These are phyloP conservation scores for Zoysia japonica DNA, from an alignment of 176 grass and related monocot genomes.

Conservation along the genomic window DNA sequence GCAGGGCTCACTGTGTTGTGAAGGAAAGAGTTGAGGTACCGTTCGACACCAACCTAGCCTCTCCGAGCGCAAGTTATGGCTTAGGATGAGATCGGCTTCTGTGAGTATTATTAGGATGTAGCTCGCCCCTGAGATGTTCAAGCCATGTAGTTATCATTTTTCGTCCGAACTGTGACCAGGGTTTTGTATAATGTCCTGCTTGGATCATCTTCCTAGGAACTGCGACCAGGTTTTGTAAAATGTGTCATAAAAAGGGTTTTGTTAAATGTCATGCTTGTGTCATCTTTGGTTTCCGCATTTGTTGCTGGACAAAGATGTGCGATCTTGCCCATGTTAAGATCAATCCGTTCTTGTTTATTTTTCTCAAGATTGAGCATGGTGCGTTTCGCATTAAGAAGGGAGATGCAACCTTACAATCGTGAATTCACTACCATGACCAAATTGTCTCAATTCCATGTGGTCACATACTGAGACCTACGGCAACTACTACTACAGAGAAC, in stretches of 20 bases:
- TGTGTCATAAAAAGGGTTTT: no score
- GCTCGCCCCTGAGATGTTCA: not conserved
- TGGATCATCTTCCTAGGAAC: not conserved
- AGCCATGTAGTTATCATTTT: no score
- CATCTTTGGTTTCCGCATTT: not conserved
- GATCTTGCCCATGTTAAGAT: constrained; percentile 2
- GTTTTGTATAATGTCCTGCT: no score
- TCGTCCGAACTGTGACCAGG: no score
- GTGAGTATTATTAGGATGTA: constrained; percentile 44
- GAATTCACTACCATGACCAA: no score
- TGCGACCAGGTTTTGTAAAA: constrained; percentile 2
- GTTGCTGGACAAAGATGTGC: not conserved
- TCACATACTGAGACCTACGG: no score
- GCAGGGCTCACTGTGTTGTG: constrained; percentile 64
- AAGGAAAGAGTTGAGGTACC: constrained; percentile 80
- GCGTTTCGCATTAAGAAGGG: no score
- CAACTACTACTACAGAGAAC: no score
- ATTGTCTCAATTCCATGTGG: no score
- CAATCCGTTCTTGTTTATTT: not conserved
- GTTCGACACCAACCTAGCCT: constrained; percentile 51
- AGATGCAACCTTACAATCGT: no score
- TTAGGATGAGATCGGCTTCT: constrained; percentile 50
- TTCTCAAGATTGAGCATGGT: no score
- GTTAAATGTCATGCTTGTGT: not conserved
- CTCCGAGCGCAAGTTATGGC: constrained; percentile 69